Evolutionary conservation across 176 grass and related monocot species (phyloP), one percentile per base, ranked within the genome.

Genomic region (Pharus latifolius): DNA sequence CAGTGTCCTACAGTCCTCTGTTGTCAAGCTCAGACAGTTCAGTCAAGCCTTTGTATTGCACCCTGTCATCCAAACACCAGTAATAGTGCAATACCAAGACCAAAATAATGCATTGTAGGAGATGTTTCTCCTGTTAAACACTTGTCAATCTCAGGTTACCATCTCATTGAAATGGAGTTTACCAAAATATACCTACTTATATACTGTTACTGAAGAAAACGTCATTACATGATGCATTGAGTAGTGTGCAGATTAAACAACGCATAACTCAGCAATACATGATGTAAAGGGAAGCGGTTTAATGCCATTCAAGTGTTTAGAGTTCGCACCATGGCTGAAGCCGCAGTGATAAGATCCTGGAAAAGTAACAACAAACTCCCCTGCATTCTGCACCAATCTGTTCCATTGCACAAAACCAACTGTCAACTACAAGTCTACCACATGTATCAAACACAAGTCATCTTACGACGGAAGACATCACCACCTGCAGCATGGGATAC

Each of bases 351-450:
- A 99, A 74, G 90, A 70, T 77, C 96, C 90, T 2, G 96, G 87
- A 57, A 99, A 99, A 60, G 96, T 99, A 72, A 99, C 87, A 49
- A 99, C 96, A 37, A 99, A 99, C 25, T 99, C 96, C 59, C 90
- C 96, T 79, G 84, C 79, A 88, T 99, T 88, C 84, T 99, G 96
- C 70, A 99, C 84, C 78, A 99, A 91, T 88, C 96, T 96, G 82
- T 71, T 45, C 30, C 9, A 7, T 14, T 13, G 33, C 5, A 76
- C 49, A 67, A 38, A 84, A 80, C 13, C 46, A 76, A 23, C 41
- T 4, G 18, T 59, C 28, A 82, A 40, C 14, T 55, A 43, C 31
- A 53, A 56, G 16, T 62, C 20, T 4, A 50, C 40, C 29, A 29
- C 49, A 63, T 54, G 13, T 14, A 80, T 34, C n/a, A 73, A 62